Evolutionary conservation across 2,329 filamentous ascomycete species (phyloP).

Genomic region (Ceratocystis cacaofunesta): DNA sequence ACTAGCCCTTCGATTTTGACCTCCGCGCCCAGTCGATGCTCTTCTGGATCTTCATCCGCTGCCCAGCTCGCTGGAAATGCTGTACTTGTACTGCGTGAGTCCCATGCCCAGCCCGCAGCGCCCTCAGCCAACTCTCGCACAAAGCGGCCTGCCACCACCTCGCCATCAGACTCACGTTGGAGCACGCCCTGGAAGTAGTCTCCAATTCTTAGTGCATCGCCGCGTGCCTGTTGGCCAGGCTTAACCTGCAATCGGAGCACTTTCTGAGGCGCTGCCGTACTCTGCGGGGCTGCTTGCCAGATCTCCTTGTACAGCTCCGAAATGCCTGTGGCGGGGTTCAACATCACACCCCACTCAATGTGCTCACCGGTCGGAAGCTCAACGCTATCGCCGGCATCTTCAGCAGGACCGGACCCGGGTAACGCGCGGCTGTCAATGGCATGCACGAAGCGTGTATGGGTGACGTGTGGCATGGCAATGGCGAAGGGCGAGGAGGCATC

Average conservation of each 20-base stretch:
- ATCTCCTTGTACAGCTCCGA: conserved; percentile 49
- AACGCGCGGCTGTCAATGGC: conserved; percentile 45
- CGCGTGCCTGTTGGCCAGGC: not conserved
- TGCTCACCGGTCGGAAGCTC: conserved; percentile 26
- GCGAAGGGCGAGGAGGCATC: not conserved
- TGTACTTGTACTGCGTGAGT: conserved; percentile 1
- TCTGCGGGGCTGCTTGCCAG: conserved; percentile 30
- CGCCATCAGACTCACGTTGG: not conserved
- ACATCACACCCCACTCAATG: conserved; percentile 45
- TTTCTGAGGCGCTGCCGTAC: not conserved
- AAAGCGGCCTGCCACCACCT: not conserved
- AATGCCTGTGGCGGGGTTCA: conserved; percentile 38
- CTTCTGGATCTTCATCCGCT: not conserved
- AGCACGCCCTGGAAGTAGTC: conserved; percentile 12
- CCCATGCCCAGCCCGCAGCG: not conserved
- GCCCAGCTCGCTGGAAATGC: conserved; percentile 4
- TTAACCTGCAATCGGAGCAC: not conserved
- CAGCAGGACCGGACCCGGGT: conserved; percentile 20
- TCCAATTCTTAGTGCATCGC: conserved; percentile 5
- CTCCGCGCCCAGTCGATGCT: not conserved
- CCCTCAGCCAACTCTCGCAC: not conserved
- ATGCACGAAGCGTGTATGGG: conserved; percentile 35
- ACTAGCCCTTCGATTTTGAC: not conserved
- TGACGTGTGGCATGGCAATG: conserved; percentile 15
- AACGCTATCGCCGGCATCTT: conserved; percentile 44